Evolutionary conservation across 2,329 filamentous ascomycete genomes (phyloP), one percentile per base, ranked within the genome.

Genomic region (Dichotomopilus funicola): DNA sequence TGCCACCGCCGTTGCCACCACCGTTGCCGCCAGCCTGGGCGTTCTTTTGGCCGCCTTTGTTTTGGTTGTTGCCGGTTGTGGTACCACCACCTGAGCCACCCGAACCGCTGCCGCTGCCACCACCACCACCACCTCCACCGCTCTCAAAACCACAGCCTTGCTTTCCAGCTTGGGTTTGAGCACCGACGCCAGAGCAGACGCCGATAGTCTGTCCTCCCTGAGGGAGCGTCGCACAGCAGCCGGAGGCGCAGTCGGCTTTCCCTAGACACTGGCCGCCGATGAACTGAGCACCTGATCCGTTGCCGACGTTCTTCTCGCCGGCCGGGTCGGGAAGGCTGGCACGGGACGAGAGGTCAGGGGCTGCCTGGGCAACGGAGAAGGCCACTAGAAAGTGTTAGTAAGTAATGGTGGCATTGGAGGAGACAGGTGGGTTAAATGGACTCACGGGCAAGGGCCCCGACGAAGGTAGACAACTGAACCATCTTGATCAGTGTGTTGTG

Each of bases 181-280:
- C 69, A 1, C 65, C 70, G 1, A 63, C 46, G 8, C 68, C 69
- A 6, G 69, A 70, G 59, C 70, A 72, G 35, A 69, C 66, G 5
- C 68, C 69, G 44, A 65, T 68, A 38, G 63, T 66, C 4, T 54
- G 27, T 12, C 57, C 57, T 37, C 54, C 58, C 3, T 35, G 33
- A 12, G 63, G 57, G 1, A 64, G 54, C 1, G 54, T 65, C 4
- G 66, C 67, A 47, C 69, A 71, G 54, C 69, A 71, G 9, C 62
- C 62, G 1, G 66, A 66, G 3, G 63, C 65, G 49, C 69, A 71
- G 55, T 70, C 68, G 2, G 66, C 67, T 34, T 63, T 65, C 7
- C 62, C 62, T 2, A 65, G 54, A 50, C 69, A 71, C 37, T 68
- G 62, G 1, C 69, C 69, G 4, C 67, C 68, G 56, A 71, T 70